These are phyloP conservation scores for Pichia manshurica DNA, from an alignment of 805 yeast genomes.

Conservation along the genomic window DNA sequence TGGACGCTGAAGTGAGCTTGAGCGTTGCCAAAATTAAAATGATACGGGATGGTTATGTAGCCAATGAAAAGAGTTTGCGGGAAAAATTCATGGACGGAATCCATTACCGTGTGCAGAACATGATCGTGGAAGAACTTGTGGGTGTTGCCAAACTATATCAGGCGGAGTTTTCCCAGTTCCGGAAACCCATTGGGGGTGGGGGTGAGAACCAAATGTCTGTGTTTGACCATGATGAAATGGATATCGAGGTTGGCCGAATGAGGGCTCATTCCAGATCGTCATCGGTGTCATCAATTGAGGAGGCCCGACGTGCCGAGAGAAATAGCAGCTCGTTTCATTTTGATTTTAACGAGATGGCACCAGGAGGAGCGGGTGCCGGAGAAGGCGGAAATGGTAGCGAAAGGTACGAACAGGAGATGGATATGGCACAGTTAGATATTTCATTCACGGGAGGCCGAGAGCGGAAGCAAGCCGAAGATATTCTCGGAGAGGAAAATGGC, in stretches of 20 bases:
- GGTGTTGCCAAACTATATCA: neutral
- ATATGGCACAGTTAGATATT: conserved; percentile 14
- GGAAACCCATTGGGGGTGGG: neutral
- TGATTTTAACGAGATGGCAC: conserved; percentile 9
- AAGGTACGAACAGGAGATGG: conserved; percentile 3
- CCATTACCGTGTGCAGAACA: neutral
- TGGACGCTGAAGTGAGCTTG: neutral
- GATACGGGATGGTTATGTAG: conserved; percentile 5
- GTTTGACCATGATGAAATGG: neutral
- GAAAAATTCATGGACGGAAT: neutral
- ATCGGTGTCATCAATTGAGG: conserved; percentile 17
- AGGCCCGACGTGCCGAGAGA: conserved; percentile 11
- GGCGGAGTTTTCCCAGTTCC: neutral
- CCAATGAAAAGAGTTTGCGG: neutral
- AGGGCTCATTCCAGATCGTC: conserved; percentile 12
- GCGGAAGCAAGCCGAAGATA: no score
- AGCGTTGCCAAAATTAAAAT: neutral
- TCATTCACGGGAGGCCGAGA: neutral
- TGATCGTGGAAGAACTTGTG: neutral
- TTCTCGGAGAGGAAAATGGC: neutral
- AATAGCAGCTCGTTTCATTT: conserved; percentile 13
- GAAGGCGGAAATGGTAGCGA: neutral
- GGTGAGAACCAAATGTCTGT: neutral
- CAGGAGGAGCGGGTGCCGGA: conserved; percentile 2
- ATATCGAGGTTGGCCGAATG: conserved; percentile 11